A percentile compares a stretch with the other conserved stretches of the same genome.
These are phyloP conservation scores for Cyclotella choctawhatcheeana DNA, from an alignment of 108 stramenopile species.

Conservation along the genomic window DNA sequence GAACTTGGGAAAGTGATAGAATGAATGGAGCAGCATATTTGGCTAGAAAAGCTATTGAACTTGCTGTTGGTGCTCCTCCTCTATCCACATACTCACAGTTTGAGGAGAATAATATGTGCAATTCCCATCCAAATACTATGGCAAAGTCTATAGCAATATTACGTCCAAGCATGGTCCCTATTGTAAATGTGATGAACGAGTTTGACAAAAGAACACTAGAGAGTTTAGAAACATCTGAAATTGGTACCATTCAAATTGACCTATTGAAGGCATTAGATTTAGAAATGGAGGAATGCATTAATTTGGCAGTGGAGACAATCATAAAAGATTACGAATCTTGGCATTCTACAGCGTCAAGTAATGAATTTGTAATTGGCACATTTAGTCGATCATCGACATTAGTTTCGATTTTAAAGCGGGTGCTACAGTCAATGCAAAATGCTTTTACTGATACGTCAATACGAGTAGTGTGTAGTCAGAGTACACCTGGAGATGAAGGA, in stretches of 20 bases:
- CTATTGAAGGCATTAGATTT: constrained; percentile 27
- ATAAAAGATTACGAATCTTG: constrained; percentile 11
- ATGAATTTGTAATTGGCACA: constrained; percentile 42
- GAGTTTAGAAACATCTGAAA: neutral
- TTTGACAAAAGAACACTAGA: constrained; percentile 21
- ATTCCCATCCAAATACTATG: constrained; percentile 8
- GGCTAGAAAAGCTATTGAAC: constrained; percentile 45
- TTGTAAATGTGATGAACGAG: constrained; percentile 56
- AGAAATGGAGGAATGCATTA: constrained; percentile 27
- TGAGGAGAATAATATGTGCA: constrained; percentile 8
- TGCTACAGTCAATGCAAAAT: constrained; percentile 16
- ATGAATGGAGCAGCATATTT: constrained; percentile 55
- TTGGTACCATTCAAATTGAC: constrained; percentile 2
- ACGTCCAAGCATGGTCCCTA: constrained; percentile 62
- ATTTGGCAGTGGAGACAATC: constrained; percentile 30
- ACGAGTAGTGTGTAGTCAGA: constrained; percentile 47
- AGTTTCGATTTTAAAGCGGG: constrained; percentile 24
- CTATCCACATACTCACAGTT: constrained; percentile 12
- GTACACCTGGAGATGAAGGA: constrained; percentile 59
- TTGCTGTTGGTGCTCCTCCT: constrained; percentile 36
- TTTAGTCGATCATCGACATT: constrained; percentile 61
- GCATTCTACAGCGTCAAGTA: neutral
- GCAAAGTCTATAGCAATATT: constrained; percentile 50
- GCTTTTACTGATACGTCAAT: constrained; percentile 1
- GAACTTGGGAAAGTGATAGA: constrained; percentile 51